These are phyloP conservation scores for Tolypocladium inflatum DNA, from an alignment of 2,329 filamentous ascomycete species.

Conservation along the genomic window DNA sequence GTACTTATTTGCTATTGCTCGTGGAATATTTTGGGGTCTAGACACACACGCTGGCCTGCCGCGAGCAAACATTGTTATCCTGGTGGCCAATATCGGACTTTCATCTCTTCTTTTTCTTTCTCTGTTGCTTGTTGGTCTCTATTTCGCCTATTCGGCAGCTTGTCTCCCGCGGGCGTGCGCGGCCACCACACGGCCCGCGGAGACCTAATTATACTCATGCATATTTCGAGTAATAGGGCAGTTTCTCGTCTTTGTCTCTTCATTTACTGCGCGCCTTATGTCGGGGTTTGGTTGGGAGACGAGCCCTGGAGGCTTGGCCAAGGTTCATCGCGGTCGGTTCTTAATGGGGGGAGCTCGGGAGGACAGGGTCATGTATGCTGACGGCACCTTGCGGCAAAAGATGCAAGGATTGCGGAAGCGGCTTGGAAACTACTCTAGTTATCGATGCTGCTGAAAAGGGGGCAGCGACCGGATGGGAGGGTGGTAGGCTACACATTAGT, in stretches of 20 bases:
- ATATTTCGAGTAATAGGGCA: conserved; percentile 15
- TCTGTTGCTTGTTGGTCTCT: conserved; percentile 4
- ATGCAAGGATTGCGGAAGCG: neutral
- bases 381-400: neutral
- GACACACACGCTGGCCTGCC: neutral
- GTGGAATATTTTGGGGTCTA: conserved; percentile 1
- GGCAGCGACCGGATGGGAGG: neutral
- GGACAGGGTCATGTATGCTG: neutral
- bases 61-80: neutral
- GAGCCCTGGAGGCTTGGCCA: conserved; percentile 24
- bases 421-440: neutral
- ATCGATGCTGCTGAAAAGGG: neutral
- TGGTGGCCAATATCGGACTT: conserved; percentile 15
- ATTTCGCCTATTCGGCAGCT: neutral
- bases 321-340: conserved; percentile 9
- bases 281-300: conserved; percentile 6
- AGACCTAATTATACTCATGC: conserved; percentile 20
- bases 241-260: conserved; percentile 11
- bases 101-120: conserved; percentile 17
- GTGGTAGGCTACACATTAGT: neutral
- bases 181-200: conserved; percentile 14
- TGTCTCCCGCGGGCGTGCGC: conserved; percentile 2
- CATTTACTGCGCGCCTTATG: conserved; percentile 5
- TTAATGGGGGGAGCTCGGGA: conserved; percentile 4
- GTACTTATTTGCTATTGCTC: conserved; percentile 23